Conservation (phyloP, 495 filamentous ascomycete genomes). For the Aspergillus kassunensis region DNA sequence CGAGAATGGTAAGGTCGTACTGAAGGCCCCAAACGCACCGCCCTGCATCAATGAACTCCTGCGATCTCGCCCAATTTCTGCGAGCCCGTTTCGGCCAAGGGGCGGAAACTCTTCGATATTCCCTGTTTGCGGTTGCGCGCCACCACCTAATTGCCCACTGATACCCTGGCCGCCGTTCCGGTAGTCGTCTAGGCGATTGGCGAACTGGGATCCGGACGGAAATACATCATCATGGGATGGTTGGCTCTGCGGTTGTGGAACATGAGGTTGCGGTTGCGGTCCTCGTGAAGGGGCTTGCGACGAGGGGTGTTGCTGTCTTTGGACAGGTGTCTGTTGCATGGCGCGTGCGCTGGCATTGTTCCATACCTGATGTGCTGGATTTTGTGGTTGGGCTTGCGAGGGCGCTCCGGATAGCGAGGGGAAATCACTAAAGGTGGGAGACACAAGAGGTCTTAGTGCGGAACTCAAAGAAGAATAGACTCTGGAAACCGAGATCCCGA, state of each 20-base stretch:
- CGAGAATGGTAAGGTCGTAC: conserved; percentile 43
- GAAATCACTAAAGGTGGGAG: conserved; percentile 61
- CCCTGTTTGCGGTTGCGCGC: conserved; percentile 59
- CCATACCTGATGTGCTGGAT: conserved; percentile 62
- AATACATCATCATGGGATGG: conserved; percentile 54
- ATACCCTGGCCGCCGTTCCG: conserved; percentile 59
- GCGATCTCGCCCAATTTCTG: conserved; percentile 68
- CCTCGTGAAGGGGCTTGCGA: conserved; percentile 45
- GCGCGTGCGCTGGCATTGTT: conserved; percentile 55
- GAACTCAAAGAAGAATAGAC: conserved; percentile 4
- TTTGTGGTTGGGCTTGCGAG: conserved; percentile 58
- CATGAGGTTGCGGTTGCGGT: conserved; percentile 48
- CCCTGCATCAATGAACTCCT: conserved; percentile 59
- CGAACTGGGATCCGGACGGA: conserved; percentile 49
- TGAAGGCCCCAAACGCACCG: conserved; percentile 58
- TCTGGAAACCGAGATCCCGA: conserved; percentile 2
- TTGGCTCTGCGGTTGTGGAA: conserved; percentile 57
- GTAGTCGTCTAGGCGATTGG: conserved; percentile 54
- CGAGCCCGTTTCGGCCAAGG: conserved; percentile 64
- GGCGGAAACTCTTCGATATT: conserved; percentile 84
- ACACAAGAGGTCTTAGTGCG: conserved; percentile 16
- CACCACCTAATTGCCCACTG: conserved; percentile 49
- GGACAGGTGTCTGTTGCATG: conserved; percentile 57
- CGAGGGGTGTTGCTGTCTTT: conserved; percentile 59
- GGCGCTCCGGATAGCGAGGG: conserved; percentile 73